Conservation (phyloP, 352 stramenopile species). For the Globisporangium parvum region DNA sequence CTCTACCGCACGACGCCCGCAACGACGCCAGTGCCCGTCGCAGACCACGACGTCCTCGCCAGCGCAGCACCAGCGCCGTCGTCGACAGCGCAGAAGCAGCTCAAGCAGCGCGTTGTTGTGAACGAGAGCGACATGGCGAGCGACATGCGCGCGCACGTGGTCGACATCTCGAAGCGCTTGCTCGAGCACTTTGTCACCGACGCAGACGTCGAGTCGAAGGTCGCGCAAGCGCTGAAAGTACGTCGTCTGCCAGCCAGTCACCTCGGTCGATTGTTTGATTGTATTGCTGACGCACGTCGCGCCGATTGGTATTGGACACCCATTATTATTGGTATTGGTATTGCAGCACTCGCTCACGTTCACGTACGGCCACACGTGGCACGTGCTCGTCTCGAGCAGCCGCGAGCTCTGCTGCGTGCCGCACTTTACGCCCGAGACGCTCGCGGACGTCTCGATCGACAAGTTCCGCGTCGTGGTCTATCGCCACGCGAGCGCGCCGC, state of each 20-base stretch:
- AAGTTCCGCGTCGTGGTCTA: slow-evolving; percentile 67
- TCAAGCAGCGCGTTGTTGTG: slow-evolving; percentile 23
- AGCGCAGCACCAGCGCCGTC: slow-evolving; percentile 1
- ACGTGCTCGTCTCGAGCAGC: slow-evolving; percentile 45
- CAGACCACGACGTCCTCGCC: slow-evolving; percentile 25
- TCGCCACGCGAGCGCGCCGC: slow-evolving; percentile 38
- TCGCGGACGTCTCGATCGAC: slow-evolving; percentile 45
- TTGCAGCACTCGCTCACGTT: slow-evolving; percentile 53
- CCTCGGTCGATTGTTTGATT: not conserved
- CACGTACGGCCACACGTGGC: slow-evolving; percentile 64
- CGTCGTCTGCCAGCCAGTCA: not conserved
- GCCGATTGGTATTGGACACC: no score
- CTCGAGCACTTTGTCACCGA: slow-evolving; percentile 31
- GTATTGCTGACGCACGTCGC: no score
- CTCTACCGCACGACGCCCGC: slow-evolving; percentile 62
- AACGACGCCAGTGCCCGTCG: slow-evolving; percentile 20
- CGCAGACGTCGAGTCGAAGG: slow-evolving; percentile 33
- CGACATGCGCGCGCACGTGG: slow-evolving; percentile 30
- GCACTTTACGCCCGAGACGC: slow-evolving; percentile 33
- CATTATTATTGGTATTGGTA: not conserved
- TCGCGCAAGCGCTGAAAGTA: slow-evolving; percentile 62
- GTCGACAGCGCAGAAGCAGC: slow-evolving; percentile 24
- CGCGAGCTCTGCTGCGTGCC: slow-evolving; percentile 55
- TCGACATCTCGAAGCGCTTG: slow-evolving; percentile 32
- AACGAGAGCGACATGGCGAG: slow-evolving; percentile 48